Base-by-base conservation (phyloP, 257 asterid species). In the Petrea volubilis region DNA sequence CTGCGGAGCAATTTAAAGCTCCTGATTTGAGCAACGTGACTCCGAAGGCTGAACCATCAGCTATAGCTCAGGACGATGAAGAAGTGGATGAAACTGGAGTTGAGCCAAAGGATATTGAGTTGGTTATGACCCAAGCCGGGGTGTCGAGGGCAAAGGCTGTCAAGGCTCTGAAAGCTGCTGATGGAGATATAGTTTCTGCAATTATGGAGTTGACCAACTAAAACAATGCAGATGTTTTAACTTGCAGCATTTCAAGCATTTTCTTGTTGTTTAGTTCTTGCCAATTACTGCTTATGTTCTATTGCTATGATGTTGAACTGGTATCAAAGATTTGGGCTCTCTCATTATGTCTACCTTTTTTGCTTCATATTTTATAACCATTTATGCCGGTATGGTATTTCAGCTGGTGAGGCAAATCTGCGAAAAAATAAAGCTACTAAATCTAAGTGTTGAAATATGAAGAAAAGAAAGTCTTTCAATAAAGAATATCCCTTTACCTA, bases 161-260 rank as follows among this genome's bases (percentile, higher is more conserved):
- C n/a, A 90, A 82, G 77, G 97, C 96, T 64, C 90, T 90, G 46
- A 87, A 80, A 83, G 55, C 81, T 62, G 75, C 87, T 52, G 51
- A 51, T 68, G 96, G 94, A 53, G 96, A 85, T 70, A 85, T 87
- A 13, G 96, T 87, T 21, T 66, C 90, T 3, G 92, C 95, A 60
- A 87, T 90, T 56, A 82, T 85, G 92, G 95, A 87, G 77, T 92
- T 89, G 72, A 88, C 90, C 8, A 88, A 78, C 68, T 88, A 88
- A 84, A 43, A 38, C 87, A 69, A 87, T 87, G 17, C 24, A 9
- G 4, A 27, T 51, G 50, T n/a, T 21, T 56, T 33, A 9, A 23
- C 43, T 38, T 56, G 50, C 55, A 47, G 49, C n/a, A 51, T 68
- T 24, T 67, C 47, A 60, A 21, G 33, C 38, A 24, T 51, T 62